Evolutionary conservation across 2,329 filamentous ascomycete genomes (phyloP).

Genomic region (Sporothrix inflata): DNA sequence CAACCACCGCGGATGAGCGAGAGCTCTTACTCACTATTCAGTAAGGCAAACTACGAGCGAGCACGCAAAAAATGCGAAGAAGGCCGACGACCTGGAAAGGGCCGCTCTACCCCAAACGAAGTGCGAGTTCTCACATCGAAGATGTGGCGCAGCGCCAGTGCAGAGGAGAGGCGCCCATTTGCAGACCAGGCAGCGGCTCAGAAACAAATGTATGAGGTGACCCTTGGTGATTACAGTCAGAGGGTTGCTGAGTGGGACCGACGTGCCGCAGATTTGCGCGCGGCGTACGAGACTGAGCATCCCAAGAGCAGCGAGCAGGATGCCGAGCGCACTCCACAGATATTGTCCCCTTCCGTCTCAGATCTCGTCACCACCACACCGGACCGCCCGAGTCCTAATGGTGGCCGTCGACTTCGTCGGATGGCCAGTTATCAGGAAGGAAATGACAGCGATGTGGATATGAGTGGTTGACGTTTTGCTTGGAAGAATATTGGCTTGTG

Average conservation of each 20-base stretch:
- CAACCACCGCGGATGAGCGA: constrained; percentile 73
- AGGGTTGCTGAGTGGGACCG: constrained; percentile 73
- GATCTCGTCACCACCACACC: constrained; percentile 39
- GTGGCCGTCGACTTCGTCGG: constrained; percentile 25
- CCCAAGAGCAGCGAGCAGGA: constrained; percentile 44
- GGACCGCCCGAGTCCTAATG: constrained; percentile 33
- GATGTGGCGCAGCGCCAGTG: constrained; percentile 82
- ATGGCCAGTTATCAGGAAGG: constrained; percentile 45
- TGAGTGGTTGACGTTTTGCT: constrained; percentile 32
- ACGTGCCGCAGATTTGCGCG: constrained; percentile 49
- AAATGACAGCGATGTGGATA: constrained; percentile 43
- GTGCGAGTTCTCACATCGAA: constrained; percentile 83
- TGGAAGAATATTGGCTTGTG: neutral
- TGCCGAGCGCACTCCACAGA: neutral
- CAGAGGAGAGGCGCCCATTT: constrained; percentile 75
- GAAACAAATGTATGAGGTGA: constrained; percentile 65
- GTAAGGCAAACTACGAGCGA: constrained; percentile 73
- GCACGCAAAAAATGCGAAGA: constrained; percentile 65
- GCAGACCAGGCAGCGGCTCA: constrained; percentile 73
- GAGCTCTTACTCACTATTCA: constrained; percentile 89
- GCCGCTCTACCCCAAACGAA: constrained; percentile 73
- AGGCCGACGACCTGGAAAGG: constrained; percentile 65
- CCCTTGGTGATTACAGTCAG: constrained; percentile 61
- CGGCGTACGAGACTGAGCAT: constrained; percentile 57
- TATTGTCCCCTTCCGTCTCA: neutral